A percentile compares a stretch with the other conserved stretches of the same genome.
These are phyloP conservation scores for Cyclotella atomus DNA, from an alignment of 108 stramenopile species.

Conservation along the genomic window DNA sequence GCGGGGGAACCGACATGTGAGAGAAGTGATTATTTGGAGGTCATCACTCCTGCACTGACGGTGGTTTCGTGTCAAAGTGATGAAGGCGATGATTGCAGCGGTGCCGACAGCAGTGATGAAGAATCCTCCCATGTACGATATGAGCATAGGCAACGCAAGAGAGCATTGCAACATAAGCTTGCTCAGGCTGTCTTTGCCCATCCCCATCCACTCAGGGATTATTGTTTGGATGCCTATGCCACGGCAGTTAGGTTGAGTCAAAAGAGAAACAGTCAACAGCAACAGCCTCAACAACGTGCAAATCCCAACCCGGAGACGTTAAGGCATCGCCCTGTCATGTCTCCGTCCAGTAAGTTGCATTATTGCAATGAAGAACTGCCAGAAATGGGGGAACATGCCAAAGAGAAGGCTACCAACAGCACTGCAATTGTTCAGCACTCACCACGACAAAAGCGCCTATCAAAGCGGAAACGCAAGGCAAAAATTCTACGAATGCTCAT, in stretches of 20 bases:
- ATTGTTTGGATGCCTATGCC: slow-evolving; percentile 74
- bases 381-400: slow-evolving; percentile 23
- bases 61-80: slow-evolving; percentile 5
- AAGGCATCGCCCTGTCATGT: neutral
- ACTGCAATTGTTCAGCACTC: neutral
- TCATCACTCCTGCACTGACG: slow-evolving; percentile 2
- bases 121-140: neutral
- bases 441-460: neutral
- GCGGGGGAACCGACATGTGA: slow-evolving; percentile 25
- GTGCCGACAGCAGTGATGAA: slow-evolving; percentile 12
- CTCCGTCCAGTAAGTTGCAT: slow-evolving; percentile 5
- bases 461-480: slow-evolving; percentile 17
- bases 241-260: slow-evolving; percentile 60
- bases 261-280: slow-evolving; percentile 16
- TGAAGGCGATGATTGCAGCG: slow-evolving; percentile 16
- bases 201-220: slow-evolving; percentile 72
- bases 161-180: slow-evolving; percentile 66
- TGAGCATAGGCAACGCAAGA: slow-evolving; percentile 43
- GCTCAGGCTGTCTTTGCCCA: slow-evolving; percentile 78
- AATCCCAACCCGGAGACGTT: slow-evolving; percentile 10
- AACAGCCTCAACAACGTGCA: neutral
- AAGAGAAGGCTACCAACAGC: neutral
- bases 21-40: slow-evolving; percentile 4
- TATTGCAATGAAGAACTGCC: slow-evolving; percentile 1
- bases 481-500: slow-evolving; percentile 49